These are phyloP conservation scores for Comarum palustre DNA, from an alignment of 306 rosid species.

Conservation along the genomic window DNA sequence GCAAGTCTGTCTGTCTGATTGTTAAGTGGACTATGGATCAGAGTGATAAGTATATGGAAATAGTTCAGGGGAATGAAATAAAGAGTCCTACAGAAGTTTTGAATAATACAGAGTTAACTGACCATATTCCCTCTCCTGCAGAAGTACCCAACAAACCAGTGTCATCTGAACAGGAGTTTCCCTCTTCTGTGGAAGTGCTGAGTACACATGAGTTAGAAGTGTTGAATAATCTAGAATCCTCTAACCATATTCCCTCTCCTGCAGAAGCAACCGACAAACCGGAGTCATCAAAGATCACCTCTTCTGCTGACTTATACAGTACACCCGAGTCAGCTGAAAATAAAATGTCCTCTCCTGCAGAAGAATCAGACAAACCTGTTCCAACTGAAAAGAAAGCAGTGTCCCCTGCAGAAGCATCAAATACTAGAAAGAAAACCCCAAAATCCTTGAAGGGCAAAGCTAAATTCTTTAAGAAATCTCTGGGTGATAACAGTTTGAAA, in stretches of 20 bases:
- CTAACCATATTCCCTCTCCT: not conserved
- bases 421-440: conserved; percentile 36
- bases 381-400: conserved; percentile 35
- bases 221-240: conserved; percentile 4
- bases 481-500: conserved; percentile 25
- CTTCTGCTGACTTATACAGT: conserved; percentile 19
- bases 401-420: conserved; percentile 29
- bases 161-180: conserved; percentile 5
- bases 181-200: conserved; percentile 5
- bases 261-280: not conserved
- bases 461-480: conserved; percentile 50
- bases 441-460: conserved; percentile 48
- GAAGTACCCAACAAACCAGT: conserved; percentile 4
- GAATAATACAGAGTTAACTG: conserved; percentile 4
- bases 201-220: not conserved
- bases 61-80: conserved; percentile 20
- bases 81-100: conserved; percentile 26
- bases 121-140: not conserved
- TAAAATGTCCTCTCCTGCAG: conserved; percentile 25
- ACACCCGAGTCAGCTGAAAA: conserved; percentile 22
- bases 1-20: not conserved
- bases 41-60: conserved; percentile 29
- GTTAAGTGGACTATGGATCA: conserved; percentile 33
- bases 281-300: not conserved
- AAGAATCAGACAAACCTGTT: conserved; percentile 34